phyloP scores from a whole-genome alignment of 2,329 filamentous ascomycete genomes.

The Xylaria digitata region DNA sequence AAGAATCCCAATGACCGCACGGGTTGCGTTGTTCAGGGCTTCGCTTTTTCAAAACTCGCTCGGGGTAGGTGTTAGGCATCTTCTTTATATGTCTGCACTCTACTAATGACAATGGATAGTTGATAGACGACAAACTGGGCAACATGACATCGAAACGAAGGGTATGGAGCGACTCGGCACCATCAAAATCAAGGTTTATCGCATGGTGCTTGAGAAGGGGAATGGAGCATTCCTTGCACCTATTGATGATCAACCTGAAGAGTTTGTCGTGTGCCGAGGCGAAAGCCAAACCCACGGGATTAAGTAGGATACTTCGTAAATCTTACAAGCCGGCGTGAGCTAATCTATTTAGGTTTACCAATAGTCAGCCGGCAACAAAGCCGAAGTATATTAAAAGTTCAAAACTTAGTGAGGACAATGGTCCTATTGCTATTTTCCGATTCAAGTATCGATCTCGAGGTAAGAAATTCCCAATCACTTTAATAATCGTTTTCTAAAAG shows the following conservation, averaged over 20 bases:
- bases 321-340: not conserved
- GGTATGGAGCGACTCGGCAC: constrained; percentile 38
- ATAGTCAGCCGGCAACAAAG: constrained; percentile 1
- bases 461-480: constrained; percentile 1
- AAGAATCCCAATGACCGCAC: constrained; percentile 1
- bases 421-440: constrained; percentile 32
- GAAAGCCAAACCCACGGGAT: constrained; percentile 40
- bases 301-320: constrained; percentile 29
- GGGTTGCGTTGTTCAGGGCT: constrained; percentile 29
- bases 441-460: constrained; percentile 37
- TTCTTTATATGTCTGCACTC: not conserved
- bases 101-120: constrained; percentile 23
- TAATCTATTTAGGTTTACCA: constrained; percentile 13
- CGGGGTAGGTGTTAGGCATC: constrained; percentile 31
- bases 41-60: constrained; percentile 39
- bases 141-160: constrained; percentile 22
- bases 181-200: constrained; percentile 40
- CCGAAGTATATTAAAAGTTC: constrained; percentile 20
- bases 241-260: constrained; percentile 1
- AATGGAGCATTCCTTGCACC: not conserved
- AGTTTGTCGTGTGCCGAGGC: constrained; percentile 33
- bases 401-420: constrained; percentile 26
- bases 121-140: constrained; percentile 20
- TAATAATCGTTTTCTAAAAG: not conserved
- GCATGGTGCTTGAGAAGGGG: not conserved